Percentiles rank a stretch among this genome's conserved stretches.
These are phyloP conservation scores for Phoma sp. DNA, from an alignment of 2,329 filamentous ascomycete genomes.

Conservation along the genomic window DNA sequence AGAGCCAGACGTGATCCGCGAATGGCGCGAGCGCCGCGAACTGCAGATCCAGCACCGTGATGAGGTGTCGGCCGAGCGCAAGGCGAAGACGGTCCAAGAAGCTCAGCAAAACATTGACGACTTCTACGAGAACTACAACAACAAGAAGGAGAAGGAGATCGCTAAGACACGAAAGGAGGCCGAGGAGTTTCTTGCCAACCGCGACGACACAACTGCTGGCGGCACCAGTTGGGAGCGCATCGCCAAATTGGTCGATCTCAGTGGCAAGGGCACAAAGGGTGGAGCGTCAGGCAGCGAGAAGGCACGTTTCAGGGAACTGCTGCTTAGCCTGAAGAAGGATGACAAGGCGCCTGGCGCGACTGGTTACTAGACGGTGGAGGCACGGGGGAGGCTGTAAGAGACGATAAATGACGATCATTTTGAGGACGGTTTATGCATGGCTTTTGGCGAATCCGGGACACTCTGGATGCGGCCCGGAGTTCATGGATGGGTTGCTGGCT, in stretches of 20 bases:
- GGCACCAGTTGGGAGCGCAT: constrained; percentile 99
- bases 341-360: constrained; percentile 75
- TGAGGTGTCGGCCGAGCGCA: constrained; percentile 81
- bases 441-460: constrained; percentile 19
- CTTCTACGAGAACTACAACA: constrained; percentile 99
- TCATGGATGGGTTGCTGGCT: constrained; percentile 29
- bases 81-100: constrained; percentile 83
- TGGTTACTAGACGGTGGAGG: constrained; percentile 42
- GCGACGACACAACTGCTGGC: constrained; percentile 91
- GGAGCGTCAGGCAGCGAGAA: constrained; percentile 91
- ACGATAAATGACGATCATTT: constrained; percentile 17
- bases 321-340: constrained; percentile 88
- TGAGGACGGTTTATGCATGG: constrained; percentile 17
- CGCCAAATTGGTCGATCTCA: constrained; percentile 95
- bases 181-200: constrained; percentile 85
- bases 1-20: constrained; percentile 83
- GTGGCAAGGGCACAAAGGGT: constrained; percentile 86
- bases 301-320: constrained; percentile 90
- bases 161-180: constrained; percentile 88
- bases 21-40: constrained; percentile 92
- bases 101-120: constrained; percentile 96
- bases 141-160: constrained; percentile 93
- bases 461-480: constrained; percentile 25
- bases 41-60: constrained; percentile 81
- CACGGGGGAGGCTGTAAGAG: not conserved